Evolutionary conservation across 139 green algal genomes (phyloP), one percentile per base, ranked within the genome.

Genomic region (Trebouxia sp.): DNA sequence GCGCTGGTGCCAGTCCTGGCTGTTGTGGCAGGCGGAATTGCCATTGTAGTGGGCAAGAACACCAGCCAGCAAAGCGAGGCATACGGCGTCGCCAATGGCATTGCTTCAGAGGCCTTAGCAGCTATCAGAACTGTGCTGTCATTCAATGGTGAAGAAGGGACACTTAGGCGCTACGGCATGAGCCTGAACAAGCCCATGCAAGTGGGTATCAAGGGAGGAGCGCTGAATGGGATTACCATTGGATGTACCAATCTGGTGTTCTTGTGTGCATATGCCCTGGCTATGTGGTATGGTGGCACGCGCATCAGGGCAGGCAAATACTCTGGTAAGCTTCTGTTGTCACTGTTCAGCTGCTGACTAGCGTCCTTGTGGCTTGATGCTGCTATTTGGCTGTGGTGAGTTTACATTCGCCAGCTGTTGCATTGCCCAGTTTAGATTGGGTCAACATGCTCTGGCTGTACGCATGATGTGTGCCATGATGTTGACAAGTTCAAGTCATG

Each of bases 41-140:
- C 79, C 41, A 82, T 89, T 11, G 41, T 91, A 28, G 67, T 86
- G 11, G 35, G n/a, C 12, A 47, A 32, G 1, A 72, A 86, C 62
- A 15, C 50, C 35, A 22, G 75, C 28, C n/a, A 48, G 12, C 14
- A 58, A 51, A 42, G 72, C 53, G 37, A 58, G 15, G 58, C 78
- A 5, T 90, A 86, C 55, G 58, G 76, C 10, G 83, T 89, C 48
- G 92, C 93, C 28, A 92, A 90, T 76, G 69, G 78, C 6, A 87
- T 96, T 20, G 91, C 87, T 24, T 82, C 91, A 82, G 78, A 87
- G 51, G 82, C 84, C 48, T 79, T 93, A 74, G 75, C 81, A 53
- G 91, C 92, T 84, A 89, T 97, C 30, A 86, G 92, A 45, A 97
- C 93, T 0, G 92, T 97, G 12, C 82, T 86, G 30, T 87, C 90